Evolutionary conservation across 2,329 filamentous ascomycete genomes (phyloP).

Genomic region (Zymoseptoria brevis): DNA sequence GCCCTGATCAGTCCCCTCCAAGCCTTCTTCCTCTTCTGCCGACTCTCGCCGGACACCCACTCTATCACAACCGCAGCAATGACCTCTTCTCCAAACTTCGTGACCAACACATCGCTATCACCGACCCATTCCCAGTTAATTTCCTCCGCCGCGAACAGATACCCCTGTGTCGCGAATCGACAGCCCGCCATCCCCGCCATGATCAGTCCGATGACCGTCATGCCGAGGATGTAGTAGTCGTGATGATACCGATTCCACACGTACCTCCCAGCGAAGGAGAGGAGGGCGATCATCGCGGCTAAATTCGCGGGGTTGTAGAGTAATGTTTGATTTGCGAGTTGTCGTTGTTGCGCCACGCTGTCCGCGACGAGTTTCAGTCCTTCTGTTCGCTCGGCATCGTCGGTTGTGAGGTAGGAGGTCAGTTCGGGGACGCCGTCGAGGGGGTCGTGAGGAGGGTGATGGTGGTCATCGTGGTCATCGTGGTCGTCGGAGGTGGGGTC

Average conservation of each 20-base stretch:
- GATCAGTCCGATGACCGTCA: slow-evolving; percentile 52
- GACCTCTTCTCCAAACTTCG: slow-evolving; percentile 58
- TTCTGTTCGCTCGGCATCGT: slow-evolving; percentile 54
- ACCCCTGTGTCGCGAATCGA: slow-evolving; percentile 53
- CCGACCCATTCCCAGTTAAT: slow-evolving; percentile 57
- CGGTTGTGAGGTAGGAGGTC: slow-evolving; percentile 46
- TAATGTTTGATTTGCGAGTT: slow-evolving; percentile 55
- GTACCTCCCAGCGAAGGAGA: slow-evolving; percentile 34
- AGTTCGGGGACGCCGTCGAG: slow-evolving; percentile 56
- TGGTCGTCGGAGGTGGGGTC: slow-evolving; percentile 5
- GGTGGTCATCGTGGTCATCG: slow-evolving; percentile 6
- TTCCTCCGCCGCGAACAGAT: slow-evolving; percentile 55
- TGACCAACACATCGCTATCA: slow-evolving; percentile 46
- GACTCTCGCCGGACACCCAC: slow-evolving; percentile 45
- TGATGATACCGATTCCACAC: slow-evolving; percentile 39
- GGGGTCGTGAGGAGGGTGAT: slow-evolving; percentile 24
- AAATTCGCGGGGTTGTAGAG: slow-evolving; percentile 52
- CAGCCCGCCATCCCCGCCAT: slow-evolving; percentile 58
- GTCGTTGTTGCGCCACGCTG: slow-evolving; percentile 73
- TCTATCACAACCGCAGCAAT: slow-evolving; percentile 65
- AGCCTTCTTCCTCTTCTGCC: slow-evolving; percentile 42
- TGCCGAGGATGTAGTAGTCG: slow-evolving; percentile 49
- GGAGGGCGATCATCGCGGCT: slow-evolving; percentile 30
- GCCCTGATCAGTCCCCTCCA: slow-evolving; percentile 67
- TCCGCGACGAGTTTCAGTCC: slow-evolving; percentile 70